These are phyloP conservation scores for Panicum miliaceum DNA, from an alignment of 176 grass and related monocot genomes.

Conservation along the genomic window DNA sequence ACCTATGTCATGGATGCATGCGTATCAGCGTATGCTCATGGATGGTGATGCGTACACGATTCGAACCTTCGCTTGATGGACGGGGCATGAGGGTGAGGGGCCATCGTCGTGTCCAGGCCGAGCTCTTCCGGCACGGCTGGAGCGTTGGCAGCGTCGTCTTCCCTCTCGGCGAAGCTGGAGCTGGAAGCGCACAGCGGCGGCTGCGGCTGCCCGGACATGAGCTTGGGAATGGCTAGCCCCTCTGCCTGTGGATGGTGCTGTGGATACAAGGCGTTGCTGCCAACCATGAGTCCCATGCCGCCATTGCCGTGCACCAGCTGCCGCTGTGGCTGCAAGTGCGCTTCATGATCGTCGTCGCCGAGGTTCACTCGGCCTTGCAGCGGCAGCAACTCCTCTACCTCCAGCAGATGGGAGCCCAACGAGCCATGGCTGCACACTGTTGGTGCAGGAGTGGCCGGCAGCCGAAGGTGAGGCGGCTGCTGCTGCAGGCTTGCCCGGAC, in stretches of 20 bases:
- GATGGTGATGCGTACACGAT: neutral
- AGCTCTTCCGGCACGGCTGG: constrained; percentile 37
- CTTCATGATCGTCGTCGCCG: neutral
- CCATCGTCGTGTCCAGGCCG: constrained; percentile 32
- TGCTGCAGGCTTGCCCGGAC: constrained; percentile 53
- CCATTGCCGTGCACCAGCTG: neutral
- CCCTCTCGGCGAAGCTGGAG: neutral
- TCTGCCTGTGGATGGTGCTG: neutral
- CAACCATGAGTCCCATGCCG: constrained; percentile 15
- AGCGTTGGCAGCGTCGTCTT: neutral
- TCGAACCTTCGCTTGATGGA: constrained; percentile 40
- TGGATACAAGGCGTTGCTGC: neutral
- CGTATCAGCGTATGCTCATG: too few relatives aligned
- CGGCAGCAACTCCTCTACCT: neutral
- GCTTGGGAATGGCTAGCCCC: neutral
- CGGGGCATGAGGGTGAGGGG: neutral
- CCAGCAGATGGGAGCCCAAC: neutral
- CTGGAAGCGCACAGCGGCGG: neutral
- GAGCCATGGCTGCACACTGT: neutral
- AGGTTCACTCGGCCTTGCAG: neutral
- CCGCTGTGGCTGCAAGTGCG: constrained; percentile 1
- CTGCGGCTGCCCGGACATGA: neutral
- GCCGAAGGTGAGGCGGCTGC: neutral
- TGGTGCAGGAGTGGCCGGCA: neutral
- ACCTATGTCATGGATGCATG: neutral